A percentile compares a stretch with the other conserved stretches of the same genome.
Evolutionary conservation across 106 monocot genomes (phyloP).

Genomic region (Alisma plantagoaquatica): DNA sequence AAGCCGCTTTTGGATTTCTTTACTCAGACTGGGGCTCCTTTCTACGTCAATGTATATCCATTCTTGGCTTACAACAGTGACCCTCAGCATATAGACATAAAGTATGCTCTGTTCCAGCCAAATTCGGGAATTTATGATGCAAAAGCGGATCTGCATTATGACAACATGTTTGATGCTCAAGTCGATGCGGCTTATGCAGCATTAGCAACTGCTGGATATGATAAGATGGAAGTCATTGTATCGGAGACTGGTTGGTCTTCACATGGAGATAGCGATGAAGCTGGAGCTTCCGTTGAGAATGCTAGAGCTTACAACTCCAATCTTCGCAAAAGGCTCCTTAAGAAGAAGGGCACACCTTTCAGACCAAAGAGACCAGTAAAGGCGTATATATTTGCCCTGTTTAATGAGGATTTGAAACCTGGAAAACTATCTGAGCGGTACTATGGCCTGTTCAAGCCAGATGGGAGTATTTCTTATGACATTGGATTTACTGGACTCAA

Average conservation of each 20-base stretch:
- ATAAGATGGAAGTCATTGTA: slow-evolving; percentile 61
- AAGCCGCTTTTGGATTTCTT: slow-evolving; percentile 72
- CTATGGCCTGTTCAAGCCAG: slow-evolving; percentile 78
- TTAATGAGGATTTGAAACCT: slow-evolving; percentile 79
- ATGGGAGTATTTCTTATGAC: slow-evolving; percentile 86
- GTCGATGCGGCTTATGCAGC: slow-evolving; percentile 83
- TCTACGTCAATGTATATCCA: slow-evolving; percentile 75
- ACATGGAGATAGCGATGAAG: slow-evolving; percentile 57
- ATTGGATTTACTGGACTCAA: slow-evolving; percentile 52
- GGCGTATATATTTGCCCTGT: slow-evolving; percentile 80
- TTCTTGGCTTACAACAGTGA: slow-evolving; percentile 87
- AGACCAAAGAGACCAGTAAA: slow-evolving; percentile 59
- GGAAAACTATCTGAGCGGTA: slow-evolving; percentile 71
- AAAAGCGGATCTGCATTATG: slow-evolving; percentile 67
- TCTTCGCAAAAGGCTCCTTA: slow-evolving; percentile 58
- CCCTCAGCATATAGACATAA: slow-evolving; percentile 67
- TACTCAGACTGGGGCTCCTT: slow-evolving; percentile 38
- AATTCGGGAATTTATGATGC: slow-evolving; percentile 62
- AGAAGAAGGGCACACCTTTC: slow-evolving; percentile 72
- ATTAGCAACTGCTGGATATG: slow-evolving; percentile 57
- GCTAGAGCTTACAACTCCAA: slow-evolving; percentile 84
- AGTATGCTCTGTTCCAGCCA: slow-evolving; percentile 68
- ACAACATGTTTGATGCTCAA: slow-evolving; percentile 94
- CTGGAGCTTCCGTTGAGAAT: slow-evolving; percentile 57
- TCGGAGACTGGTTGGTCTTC: slow-evolving; percentile 96